Evolutionary conservation across 192 early-diverging fungal genomes (phyloP), one percentile per base, ranked within the genome.

Genomic region (Backusella tuberculispora): DNA sequence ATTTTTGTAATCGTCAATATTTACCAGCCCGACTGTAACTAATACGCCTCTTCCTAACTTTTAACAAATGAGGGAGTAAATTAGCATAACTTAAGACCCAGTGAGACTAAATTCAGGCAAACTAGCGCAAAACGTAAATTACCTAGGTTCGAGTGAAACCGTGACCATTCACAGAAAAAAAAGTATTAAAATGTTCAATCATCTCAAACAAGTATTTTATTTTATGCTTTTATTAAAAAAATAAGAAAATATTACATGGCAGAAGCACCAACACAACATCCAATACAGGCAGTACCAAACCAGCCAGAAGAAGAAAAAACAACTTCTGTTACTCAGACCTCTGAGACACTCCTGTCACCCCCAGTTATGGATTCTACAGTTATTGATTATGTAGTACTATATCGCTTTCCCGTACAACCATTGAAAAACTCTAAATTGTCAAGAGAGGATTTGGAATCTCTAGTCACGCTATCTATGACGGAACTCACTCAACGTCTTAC

Each of bases 401-500:
- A 65, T 42, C 24, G 34, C 6, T 73, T 73, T 45, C 72, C 63
- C 45, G 21, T 42, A 15, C 19, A 15, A 40, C 40, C 38, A 12
- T 14, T 24, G 9, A 63, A 19, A 65, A 26, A 47, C 8, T 60
- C 60, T 69, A 17, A 46, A 1, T 29, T 14, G 10, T 42, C 66
- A 8, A 70, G 44, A 70, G 26, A 76, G 10, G 72, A 80, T 29
- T 77, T 82, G 10, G 81, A 83, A 73, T 14, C 75, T 19, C 37
- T 76, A 15, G 85, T 82, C 6, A 38, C 78, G 24, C 73, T 81
- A 4, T 88, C 88, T 0, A 88, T 92, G 76, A 72, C 84, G 44
- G 75, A 82, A 43, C 65, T 93, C 19, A 81, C 91, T 40, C 66
- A 34, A 37, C 87, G 88, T 34, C 85, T 95, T 65, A 56, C 80